phyloP scores from a whole-genome alignment of 2,329 filamentous ascomycete genomes.

The Gyromitra esculenta region DNA sequence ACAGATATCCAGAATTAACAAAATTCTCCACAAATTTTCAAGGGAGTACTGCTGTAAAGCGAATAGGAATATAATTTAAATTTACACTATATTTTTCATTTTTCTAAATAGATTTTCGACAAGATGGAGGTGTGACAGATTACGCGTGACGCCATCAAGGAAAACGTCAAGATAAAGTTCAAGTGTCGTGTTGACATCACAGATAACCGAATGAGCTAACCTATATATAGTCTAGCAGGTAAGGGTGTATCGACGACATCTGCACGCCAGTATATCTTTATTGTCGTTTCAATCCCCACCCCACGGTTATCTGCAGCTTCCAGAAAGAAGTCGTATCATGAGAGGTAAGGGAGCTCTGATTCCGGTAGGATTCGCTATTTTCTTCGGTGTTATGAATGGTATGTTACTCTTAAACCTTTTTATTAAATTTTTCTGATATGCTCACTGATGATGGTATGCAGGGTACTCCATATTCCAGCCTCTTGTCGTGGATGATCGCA shows the following conservation, averaged over 20 bases:
- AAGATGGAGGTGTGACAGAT: not conserved
- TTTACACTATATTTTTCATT: not conserved
- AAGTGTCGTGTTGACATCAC: not conserved
- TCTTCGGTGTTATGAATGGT: slow-evolving; percentile 51
- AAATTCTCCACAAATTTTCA: not conserved
- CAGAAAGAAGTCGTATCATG: slow-evolving; percentile 17
- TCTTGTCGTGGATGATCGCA: slow-evolving; percentile 47
- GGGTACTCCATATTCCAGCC: slow-evolving; percentile 50
- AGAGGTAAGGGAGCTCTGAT: slow-evolving; percentile 40
- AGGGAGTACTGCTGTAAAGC: not conserved
- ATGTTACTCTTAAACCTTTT: not conserved
- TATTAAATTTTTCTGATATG: not conserved
- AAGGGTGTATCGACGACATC: not conserved
- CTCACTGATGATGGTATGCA: slow-evolving; percentile 14
- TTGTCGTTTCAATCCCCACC: not conserved
- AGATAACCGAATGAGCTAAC: slow-evolving; percentile 3
- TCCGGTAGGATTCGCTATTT: slow-evolving; percentile 46
- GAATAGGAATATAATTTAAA: not conserved
- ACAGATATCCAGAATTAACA: not conserved
- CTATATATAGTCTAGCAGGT: slow-evolving; percentile 5
- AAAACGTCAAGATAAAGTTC: slow-evolving; percentile 38
- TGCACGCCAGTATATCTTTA: not conserved
- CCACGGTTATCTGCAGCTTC: not conserved
- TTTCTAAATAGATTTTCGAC: not conserved
- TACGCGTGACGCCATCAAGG: not conserved